Base-by-base conservation (phyloP, 2,329 filamentous ascomycete genomes). In the Hysterium pulicare region DNA sequence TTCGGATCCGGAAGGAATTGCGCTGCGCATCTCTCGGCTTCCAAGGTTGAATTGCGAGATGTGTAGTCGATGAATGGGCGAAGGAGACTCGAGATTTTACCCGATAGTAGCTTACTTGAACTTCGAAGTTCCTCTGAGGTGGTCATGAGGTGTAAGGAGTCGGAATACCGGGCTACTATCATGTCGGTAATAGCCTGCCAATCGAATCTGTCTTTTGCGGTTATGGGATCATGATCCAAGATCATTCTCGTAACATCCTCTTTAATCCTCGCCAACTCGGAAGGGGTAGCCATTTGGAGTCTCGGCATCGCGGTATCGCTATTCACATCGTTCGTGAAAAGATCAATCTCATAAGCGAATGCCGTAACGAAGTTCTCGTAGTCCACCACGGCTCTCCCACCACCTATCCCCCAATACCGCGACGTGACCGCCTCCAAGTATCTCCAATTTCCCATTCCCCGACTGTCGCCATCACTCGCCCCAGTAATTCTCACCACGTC, bases 101-200 rank as follows among this genome's bases (percentile, higher is more conserved):
- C 32, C 15, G 55, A 50, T 20, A 69, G 50, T 4, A 45, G 44
- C 6, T 53, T 28, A 37, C 45, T 50, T 51, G 45, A 24, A 37
- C 32, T 21, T 38, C 61, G 41, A 41, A 63, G 28, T 6, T 21
- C 43, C 30, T 19, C 45, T 45, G 21, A 49, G 44, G 16, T 36
- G 33, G 11, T 24, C 4, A 71, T 49, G 39, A 62, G 56, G 32
- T 65, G 61, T 21, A 90, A 64, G 19, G 80, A 71, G 23, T 76
- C 68, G 3, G 75, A 74, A 53, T 84, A 88, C 1, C 85, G 75
- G 4, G 71, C 60, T 3, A 87, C 71, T 3, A 90, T 69, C 71
- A 85, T 74, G 52, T 90, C 86, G 0, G 76, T 73, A 1, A 85
- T 69, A 0, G 68, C 73, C 57, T 89, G 86, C 86, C 86, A 90